Percentiles rank a stretch among this genome's conserved stretches.
phyloP scores from a whole-genome alignment of 2,329 filamentous ascomycete species.

The Aschersonia sp. region DNA sequence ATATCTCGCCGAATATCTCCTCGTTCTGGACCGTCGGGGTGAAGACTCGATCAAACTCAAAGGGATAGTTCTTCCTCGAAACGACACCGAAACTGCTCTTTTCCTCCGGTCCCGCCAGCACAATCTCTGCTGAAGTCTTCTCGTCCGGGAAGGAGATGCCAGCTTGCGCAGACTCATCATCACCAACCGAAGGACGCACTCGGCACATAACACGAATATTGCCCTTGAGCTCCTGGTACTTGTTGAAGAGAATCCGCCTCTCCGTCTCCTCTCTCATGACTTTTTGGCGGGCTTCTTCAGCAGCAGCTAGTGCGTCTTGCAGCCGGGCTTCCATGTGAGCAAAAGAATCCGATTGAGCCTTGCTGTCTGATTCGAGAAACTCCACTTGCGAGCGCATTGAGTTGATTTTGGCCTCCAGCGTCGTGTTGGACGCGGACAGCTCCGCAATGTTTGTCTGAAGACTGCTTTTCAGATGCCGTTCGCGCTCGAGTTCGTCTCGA shows the following conservation, averaged over 20 bases:
- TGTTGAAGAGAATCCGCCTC: conserved; percentile 85
- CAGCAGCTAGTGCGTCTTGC: conserved; percentile 58
- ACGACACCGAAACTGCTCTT: conserved; percentile 65
- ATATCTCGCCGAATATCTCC: conserved; percentile 91
- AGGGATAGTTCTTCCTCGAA: conserved; percentile 66
- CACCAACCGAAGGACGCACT: conserved; percentile 59
- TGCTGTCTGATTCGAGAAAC: conserved; percentile 79
- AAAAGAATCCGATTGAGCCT: conserved; percentile 78
- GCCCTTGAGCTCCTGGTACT: conserved; percentile 93
- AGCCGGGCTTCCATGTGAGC: conserved; percentile 67
- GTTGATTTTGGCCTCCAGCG: conserved; percentile 60
- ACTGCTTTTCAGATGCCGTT: conserved; percentile 45
- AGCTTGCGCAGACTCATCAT: conserved; percentile 49
- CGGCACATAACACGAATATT: conserved; percentile 98
- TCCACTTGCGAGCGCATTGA: conserved; percentile 71
- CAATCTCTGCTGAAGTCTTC: conserved; percentile 77
- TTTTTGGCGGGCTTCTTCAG: conserved; percentile 62
- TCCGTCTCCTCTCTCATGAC: conserved; percentile 84
- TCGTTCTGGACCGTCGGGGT: conserved; percentile 62
- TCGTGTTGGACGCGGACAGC: conserved; percentile 44
- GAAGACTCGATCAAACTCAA: conserved; percentile 91
- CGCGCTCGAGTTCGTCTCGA: conserved; percentile 39
- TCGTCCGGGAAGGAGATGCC: conserved; percentile 68
- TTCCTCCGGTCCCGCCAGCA: conserved; percentile 70
- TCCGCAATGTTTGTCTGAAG: conserved; percentile 40